Evolutionary conservation across 192 early-diverging fungal genomes (phyloP), one percentile per base, ranked within the genome.

Genomic region (Entomortierella beljakovae): DNA sequence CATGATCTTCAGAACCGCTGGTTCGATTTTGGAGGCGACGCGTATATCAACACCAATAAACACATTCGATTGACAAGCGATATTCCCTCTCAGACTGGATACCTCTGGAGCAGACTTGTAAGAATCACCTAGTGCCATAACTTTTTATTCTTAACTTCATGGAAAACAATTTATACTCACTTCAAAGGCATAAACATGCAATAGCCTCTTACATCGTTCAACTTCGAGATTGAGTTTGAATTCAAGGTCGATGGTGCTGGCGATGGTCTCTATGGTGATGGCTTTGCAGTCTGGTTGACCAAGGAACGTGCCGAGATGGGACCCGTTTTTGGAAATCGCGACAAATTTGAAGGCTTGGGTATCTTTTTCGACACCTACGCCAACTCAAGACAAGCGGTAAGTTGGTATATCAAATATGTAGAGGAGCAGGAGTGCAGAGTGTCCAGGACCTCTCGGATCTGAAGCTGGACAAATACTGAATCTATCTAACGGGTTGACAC

Each of bases 361-460:
- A 80, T 99, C 61, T 95, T 99, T 72, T 98, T 99, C 74, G 98
- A 99, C 82, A 98, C 96, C 11, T 99, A 98, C 71, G 86, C 93
- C 52, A 98, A 98, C 73, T 85, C 91, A 63, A 81, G 90, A 62
- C 81, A 84, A 22, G 57, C 75, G 37, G 86, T 88, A 40, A n/a
- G 34, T 22, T 15, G 6, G 6, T 38, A 13, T 20, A 10, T 46
- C n/a, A n/a, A n/a, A n/a, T n/a, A n/a, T n/a, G n/a, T n/a, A n/a
- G n/a, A n/a, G n/a, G n/a, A n/a, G n/a, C n/a, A n/a, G n/a, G n/a
- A n/a, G n/a, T n/a, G n/a, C n/a, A n/a, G n/a, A n/a, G n/a, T n/a
- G n/a, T n/a, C n/a, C n/a, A n/a, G n/a, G n/a, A n/a, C n/a, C n/a
- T n/a, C n/a, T n/a, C n/a, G n/a, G n/a, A n/a, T n/a, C n/a, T n/a